Percentiles rank a stretch among this genome's conserved stretches.
phyloP scores from a whole-genome alignment of 139 green algal species.

The Chlorella sp. region DNA sequence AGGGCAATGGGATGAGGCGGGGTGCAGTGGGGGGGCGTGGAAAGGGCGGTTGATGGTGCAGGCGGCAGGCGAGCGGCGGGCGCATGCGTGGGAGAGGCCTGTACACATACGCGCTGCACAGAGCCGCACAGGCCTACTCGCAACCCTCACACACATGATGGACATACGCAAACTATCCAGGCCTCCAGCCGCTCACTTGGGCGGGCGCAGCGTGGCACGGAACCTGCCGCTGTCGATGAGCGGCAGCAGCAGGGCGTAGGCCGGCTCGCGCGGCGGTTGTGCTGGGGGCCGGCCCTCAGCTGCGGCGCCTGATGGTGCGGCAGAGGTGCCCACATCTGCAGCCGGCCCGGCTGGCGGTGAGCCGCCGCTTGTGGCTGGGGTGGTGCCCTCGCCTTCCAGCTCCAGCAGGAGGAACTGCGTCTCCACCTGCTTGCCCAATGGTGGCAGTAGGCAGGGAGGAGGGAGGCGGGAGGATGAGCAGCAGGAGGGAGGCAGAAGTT shows the following conservation, averaged over 20 bases:
- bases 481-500: no score
- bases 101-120: no score
- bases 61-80: no score
- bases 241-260: conserved; percentile 74
- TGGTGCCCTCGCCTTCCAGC: conserved; percentile 30
- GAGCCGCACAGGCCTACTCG: no score
- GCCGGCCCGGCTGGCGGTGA: not conserved
- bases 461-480: not conserved
- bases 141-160: no score
- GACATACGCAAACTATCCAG: no score
- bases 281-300: not conserved
- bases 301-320: not conserved
- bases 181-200: not conserved
- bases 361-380: not conserved
- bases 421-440: conserved; percentile 56
- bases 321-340: not conserved
- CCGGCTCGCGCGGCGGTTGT: not conserved
- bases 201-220: conserved; percentile 68
- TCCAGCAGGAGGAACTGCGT: conserved; percentile 92
- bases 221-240: conserved; percentile 79
- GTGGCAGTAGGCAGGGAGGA: not conserved
- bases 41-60: no score
- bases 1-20: not conserved
- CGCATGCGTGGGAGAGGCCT: no score
- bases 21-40: no score